Evolutionary conservation across 352 stramenopile species (phyloP).

Genomic region (Phytophthora palmivora): DNA sequence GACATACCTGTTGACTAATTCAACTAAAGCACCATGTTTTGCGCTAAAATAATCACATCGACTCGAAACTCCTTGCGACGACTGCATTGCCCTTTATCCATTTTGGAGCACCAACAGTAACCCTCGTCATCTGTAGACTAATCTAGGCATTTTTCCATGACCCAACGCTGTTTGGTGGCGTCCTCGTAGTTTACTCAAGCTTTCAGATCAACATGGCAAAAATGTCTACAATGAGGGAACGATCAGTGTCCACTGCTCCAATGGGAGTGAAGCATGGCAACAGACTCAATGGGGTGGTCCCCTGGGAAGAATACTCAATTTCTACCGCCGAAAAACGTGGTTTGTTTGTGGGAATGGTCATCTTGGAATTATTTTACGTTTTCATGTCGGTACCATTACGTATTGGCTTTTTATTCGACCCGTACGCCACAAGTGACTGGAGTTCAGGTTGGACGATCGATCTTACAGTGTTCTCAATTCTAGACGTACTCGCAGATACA

Average conservation of each 20-base stretch:
- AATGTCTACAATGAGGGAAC: constrained; percentile 18
- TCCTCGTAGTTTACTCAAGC: background rate
- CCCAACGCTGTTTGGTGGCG: constrained; percentile 2
- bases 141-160: constrained; percentile 10
- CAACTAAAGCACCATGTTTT: no score
- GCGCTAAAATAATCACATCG: background rate
- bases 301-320: constrained; percentile 2
- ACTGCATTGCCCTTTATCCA: background rate
- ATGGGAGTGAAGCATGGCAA: constrained; percentile 8
- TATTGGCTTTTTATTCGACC: constrained; percentile 77
- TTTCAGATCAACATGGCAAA: constrained; percentile 6
- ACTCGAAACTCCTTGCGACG: no score
- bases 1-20: no score
- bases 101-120: background rate
- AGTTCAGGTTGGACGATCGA: constrained; percentile 46
- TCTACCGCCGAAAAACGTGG: constrained; percentile 30
- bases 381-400: constrained; percentile 66
- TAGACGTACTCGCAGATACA: constrained; percentile 63
- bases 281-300: background rate
- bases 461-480: constrained; percentile 53
- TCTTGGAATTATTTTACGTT: constrained; percentile 55
- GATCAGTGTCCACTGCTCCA: background rate
- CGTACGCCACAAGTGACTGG: constrained; percentile 30
- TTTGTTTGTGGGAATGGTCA: constrained; percentile 37
- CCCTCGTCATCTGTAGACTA: background rate